These are phyloP conservation scores for Podosphaera fusca DNA, from an alignment of 2,329 filamentous ascomycete species.

Conservation along the genomic window DNA sequence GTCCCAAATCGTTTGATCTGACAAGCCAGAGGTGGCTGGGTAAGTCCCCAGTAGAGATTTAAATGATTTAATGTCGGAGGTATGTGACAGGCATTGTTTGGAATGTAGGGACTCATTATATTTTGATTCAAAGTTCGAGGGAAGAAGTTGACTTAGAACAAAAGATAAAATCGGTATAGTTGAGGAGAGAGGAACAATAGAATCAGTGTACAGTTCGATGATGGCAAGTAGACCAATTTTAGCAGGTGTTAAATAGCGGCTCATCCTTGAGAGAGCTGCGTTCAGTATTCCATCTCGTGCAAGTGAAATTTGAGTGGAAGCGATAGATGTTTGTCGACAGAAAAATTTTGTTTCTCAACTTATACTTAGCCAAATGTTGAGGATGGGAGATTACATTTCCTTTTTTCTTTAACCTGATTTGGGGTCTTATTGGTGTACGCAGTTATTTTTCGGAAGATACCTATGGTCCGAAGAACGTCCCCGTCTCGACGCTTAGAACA, in stretches of 20 bases:
- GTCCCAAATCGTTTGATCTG: conserved; percentile 72
- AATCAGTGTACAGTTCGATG: conserved; percentile 58
- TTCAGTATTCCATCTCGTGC: no score
- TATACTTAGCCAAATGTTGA: no score
- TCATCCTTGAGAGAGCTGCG: neutral
- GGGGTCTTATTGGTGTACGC: no score
- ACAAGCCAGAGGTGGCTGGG: conserved; percentile 31
- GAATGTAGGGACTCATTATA: conserved; percentile 15
- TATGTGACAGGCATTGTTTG: conserved; percentile 4
- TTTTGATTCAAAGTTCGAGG: conserved; percentile 18
- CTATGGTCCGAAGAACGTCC: no score
- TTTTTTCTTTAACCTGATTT: no score
- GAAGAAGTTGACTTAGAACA: conserved; percentile 46
- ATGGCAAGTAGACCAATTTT: conserved; percentile 67
- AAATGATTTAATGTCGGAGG: conserved; percentile 33
- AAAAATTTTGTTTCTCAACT: no score
- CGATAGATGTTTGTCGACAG: no score
- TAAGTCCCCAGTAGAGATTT: conserved; percentile 31
- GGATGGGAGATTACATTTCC: no score
- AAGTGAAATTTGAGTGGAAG: no score
- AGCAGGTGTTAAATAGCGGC: conserved; percentile 44
- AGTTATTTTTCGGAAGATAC: no score
- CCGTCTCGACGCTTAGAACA: no score
- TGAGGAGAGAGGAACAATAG: conserved; percentile 42
- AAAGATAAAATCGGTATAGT: conserved; percentile 59